Evolutionary conservation across 768 basidiomycete genomes (phyloP).

Genomic region (Holtermannia corniformis): DNA sequence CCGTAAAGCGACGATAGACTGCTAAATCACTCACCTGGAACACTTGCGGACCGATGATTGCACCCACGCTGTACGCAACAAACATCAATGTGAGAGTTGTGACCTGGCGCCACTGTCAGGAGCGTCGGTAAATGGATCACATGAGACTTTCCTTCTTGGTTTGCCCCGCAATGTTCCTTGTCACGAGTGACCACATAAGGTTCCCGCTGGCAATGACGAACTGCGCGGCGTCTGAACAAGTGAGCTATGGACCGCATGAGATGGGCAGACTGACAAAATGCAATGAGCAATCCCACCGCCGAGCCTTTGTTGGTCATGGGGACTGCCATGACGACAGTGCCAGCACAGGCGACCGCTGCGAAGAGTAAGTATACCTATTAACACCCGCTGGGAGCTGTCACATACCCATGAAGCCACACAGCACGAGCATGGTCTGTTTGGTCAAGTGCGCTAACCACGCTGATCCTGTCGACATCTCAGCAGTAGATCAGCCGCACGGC

Average conservation of each 20-base stretch:
- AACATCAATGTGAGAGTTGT: constrained; percentile 49
- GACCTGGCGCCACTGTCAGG: constrained; percentile 48
- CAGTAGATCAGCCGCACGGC: too few relatives aligned
- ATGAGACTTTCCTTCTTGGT: too few relatives aligned
- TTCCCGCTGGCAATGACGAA: constrained; percentile 22
- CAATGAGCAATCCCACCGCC: constrained; percentile 48
- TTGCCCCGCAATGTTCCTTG: constrained; percentile 18
- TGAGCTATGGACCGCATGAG: background rate
- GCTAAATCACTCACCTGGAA: constrained; percentile 38
- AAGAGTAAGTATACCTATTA: background rate
- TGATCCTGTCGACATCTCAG: too few relatives aligned
- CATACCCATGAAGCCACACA: constrained; percentile 46
- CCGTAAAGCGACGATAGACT: background rate
- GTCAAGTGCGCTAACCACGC: constrained; percentile 30
- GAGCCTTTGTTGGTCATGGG: constrained; percentile 42
- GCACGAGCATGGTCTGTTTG: constrained; percentile 48
- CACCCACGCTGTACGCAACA: constrained; percentile 50
- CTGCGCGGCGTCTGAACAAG: constrained; percentile 17
- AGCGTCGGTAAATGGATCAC: constrained; percentile 48
- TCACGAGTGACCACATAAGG: constrained; percentile 21
- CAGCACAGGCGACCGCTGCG: constrained; percentile 46
- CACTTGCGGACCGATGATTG: constrained; percentile 49
- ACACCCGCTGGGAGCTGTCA: background rate
- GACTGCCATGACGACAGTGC: constrained; percentile 48
- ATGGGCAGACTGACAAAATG: constrained; percentile 43